Percentiles rank a stretch among this genome's conserved stretches.
phyloP scores from a whole-genome alignment of 1,284 basidiomycete genomes.

The Dichomitus squalens region DNA sequence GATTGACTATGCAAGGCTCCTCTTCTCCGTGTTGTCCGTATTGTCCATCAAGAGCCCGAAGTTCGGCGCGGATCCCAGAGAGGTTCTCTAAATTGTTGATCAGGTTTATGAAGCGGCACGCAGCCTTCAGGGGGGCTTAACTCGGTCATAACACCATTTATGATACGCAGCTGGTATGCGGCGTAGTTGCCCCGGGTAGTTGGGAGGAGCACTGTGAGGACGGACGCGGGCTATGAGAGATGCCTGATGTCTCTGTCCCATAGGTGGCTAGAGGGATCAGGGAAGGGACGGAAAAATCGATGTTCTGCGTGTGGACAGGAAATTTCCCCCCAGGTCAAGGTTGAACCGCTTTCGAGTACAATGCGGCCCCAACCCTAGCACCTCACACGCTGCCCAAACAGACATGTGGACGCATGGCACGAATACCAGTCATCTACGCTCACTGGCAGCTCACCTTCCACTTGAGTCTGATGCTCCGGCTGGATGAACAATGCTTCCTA shows the following conservation, averaged over 20 bases:
- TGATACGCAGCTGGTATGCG: constrained; percentile 43
- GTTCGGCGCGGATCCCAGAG: constrained; percentile 37
- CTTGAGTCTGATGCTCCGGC: too few relatives aligned
- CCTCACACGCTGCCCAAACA: too few relatives aligned
- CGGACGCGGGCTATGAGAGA: constrained; percentile 40
- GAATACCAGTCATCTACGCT: too few relatives aligned
- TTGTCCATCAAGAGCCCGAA: constrained; percentile 29
- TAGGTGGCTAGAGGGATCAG: not conserved
- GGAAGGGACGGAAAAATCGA: not conserved
- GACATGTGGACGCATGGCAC: too few relatives aligned
- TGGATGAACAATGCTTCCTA: too few relatives aligned
- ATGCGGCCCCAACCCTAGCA: too few relatives aligned
- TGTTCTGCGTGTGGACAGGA: too few relatives aligned
- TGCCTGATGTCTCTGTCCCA: constrained; percentile 29
- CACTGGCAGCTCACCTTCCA: too few relatives aligned
- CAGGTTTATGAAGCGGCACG: constrained; percentile 38
- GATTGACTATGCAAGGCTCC: constrained; percentile 19
- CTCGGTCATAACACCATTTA: constrained; percentile 43
- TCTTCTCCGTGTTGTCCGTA: constrained; percentile 20
- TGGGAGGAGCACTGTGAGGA: constrained; percentile 23
- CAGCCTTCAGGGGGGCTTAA: constrained; percentile 33
- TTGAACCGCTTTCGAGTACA: too few relatives aligned
- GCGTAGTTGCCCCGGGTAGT: constrained; percentile 32
- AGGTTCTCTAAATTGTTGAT: constrained; percentile 39
- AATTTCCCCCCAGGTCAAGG: too few relatives aligned